phyloP scores from a whole-genome alignment of 176 grass and related monocot genomes.

The Eragrostis curvula region DNA sequence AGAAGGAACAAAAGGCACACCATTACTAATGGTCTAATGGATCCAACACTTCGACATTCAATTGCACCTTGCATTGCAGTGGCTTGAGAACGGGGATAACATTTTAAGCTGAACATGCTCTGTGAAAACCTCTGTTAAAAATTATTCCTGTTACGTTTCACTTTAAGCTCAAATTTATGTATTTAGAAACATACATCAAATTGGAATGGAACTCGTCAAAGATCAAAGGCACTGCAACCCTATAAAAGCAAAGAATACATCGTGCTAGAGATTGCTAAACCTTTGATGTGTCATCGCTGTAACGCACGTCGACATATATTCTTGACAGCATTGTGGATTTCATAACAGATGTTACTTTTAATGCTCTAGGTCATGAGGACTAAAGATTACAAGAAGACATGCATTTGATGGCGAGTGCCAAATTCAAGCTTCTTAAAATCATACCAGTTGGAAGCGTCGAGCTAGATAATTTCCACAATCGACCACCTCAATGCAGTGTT shows the following conservation, averaged over 20 bases:
- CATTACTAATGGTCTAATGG: background rate
- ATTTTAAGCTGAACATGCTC: background rate
- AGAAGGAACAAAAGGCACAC: background rate
- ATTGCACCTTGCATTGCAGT: conserved; percentile 5
- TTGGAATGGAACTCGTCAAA: too few relatives aligned
- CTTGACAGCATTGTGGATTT: too few relatives aligned
- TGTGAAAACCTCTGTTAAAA: background rate
- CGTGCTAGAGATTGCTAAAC: too few relatives aligned
- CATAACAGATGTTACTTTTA: background rate
- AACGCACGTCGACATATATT: too few relatives aligned
- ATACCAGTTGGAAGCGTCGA: background rate
- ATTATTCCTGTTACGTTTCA: too few relatives aligned
- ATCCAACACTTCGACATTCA: background rate
- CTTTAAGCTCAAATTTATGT: background rate
- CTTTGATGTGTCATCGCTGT: too few relatives aligned
- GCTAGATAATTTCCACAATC: background rate
- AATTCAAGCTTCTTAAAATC: background rate
- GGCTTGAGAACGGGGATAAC: background rate
- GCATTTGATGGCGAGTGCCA: background rate
- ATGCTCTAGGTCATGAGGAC: background rate
- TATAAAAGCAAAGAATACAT: too few relatives aligned
- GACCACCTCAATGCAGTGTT: background rate
- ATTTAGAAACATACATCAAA: too few relatives aligned
- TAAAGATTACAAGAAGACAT: background rate
- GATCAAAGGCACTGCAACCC: too few relatives aligned